A percentile compares a stretch with the other conserved stretches of the same genome.
phyloP scores from a whole-genome alignment of 345 rosid species.

The Eutrema heterophyllum region DNA sequence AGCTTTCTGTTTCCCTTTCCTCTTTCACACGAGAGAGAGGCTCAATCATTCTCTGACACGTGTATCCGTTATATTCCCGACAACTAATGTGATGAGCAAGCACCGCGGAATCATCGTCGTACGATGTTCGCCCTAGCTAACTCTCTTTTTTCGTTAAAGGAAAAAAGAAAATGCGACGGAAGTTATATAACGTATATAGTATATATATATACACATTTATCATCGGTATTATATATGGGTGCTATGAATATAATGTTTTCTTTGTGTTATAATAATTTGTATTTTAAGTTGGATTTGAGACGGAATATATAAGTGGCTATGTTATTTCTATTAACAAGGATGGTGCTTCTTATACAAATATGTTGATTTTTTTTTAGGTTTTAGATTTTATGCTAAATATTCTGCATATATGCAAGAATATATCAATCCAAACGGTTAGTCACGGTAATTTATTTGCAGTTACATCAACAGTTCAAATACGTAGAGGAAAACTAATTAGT shows the following conservation, averaged over 20 bases:
- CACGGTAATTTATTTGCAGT: background rate
- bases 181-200: background rate
- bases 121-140: conserved; percentile 14
- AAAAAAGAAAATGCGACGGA: background rate
- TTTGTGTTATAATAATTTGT: background rate
- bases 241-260: background rate
- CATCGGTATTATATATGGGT: background rate
- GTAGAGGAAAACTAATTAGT: background rate
- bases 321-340: background rate
- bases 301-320: background rate
- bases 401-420: background rate
- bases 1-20: conserved; percentile 25
- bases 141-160: background rate
- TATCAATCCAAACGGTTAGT: background rate
- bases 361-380: background rate
- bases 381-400: background rate
- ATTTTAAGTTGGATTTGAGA: background rate
- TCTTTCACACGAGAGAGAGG: background rate
- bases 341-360: background rate
- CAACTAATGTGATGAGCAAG: conserved; percentile 6
- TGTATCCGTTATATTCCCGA: conserved; percentile 6
- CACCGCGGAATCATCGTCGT: conserved; percentile 18
- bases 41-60: conserved; percentile 15
- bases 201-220: background rate
- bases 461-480: background rate